Evolutionary conservation across 1,284 basidiomycete species (phyloP).

Genomic region (Ceratobasidium sp.): DNA sequence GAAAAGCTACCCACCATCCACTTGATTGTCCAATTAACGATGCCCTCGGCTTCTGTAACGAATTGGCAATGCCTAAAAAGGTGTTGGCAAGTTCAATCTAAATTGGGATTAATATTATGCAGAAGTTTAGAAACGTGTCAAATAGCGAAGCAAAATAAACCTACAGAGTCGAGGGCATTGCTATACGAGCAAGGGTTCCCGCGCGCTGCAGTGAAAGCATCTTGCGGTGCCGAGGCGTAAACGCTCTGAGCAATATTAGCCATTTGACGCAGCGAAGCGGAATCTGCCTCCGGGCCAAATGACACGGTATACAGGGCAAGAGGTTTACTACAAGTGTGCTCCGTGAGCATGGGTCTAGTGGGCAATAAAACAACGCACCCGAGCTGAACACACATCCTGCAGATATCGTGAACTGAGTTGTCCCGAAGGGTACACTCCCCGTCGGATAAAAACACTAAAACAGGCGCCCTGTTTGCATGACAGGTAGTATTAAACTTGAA

Average conservation of each 20-base stretch:
- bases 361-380: conserved; percentile 59
- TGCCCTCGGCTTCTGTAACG: conserved; percentile 69
- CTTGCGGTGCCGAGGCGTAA: conserved; percentile 63
- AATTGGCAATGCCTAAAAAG: conserved; percentile 72
- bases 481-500: neutral
- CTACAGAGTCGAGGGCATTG: conserved; percentile 68
- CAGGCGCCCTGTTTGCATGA: conserved; percentile 62
- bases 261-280: conserved; percentile 64
- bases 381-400: conserved; percentile 62
- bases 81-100: conserved; percentile 71
- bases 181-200: conserved; percentile 66
- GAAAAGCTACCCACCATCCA: conserved; percentile 28
- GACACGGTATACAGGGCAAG: conserved; percentile 72
- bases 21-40: conserved; percentile 54
- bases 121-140: neutral
- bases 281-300: conserved; percentile 62
- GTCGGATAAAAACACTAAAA: conserved; percentile 74
- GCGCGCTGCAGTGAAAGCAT: conserved; percentile 60
- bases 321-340: conserved; percentile 61
- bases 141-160: conserved; percentile 48
- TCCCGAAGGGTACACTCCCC: conserved; percentile 61
- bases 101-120: neutral
- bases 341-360: neutral
- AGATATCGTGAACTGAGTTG: conserved; percentile 62
- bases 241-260: conserved; percentile 66